Conservation (phyloP, 2,329 filamentous ascomycete species). For the Nemania abortiva region DNA sequence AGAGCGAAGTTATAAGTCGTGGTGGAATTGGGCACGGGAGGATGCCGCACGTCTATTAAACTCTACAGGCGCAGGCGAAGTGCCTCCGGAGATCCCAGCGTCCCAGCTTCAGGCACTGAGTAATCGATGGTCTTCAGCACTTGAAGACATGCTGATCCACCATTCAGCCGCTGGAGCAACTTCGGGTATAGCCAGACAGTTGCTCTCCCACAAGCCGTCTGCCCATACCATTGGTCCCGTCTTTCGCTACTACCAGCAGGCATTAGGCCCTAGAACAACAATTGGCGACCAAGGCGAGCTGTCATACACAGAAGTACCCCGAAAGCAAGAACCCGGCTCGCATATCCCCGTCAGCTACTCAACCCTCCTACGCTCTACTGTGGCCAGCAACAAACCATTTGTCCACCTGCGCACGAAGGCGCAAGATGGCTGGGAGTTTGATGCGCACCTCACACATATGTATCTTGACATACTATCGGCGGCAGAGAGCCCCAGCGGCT, state of each 20-base stretch:
- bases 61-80: not conserved
- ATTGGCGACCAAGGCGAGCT: not conserved
- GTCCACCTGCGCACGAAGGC: slow-evolving; percentile 4
- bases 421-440: not conserved
- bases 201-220: not conserved
- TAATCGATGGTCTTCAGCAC: slow-evolving; percentile 79
- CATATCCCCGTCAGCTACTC: not conserved
- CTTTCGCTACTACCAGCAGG: not conserved
- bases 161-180: not conserved
- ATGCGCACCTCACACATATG: slow-evolving; percentile 81
- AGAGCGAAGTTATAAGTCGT: slow-evolving; percentile 95
- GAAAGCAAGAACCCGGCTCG: not conserved
- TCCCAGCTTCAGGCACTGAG: slow-evolving; percentile 73
- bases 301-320: slow-evolving; percentile 1
- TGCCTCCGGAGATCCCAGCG: slow-evolving; percentile 3
- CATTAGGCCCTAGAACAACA: not conserved
- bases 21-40: slow-evolving; percentile 99
- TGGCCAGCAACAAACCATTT: not conserved
- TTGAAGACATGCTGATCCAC: not conserved
- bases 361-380: not conserved
- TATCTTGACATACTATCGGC: slow-evolving; percentile 90
- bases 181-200: not conserved
- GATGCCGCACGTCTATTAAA: slow-evolving; percentile 68
- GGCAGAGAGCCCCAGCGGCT: slow-evolving; percentile 85
- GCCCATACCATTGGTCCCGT: not conserved